These are phyloP conservation scores for Lathyrus tuberosus DNA, from an alignment of 306 rosid species.

Conservation along the genomic window DNA sequence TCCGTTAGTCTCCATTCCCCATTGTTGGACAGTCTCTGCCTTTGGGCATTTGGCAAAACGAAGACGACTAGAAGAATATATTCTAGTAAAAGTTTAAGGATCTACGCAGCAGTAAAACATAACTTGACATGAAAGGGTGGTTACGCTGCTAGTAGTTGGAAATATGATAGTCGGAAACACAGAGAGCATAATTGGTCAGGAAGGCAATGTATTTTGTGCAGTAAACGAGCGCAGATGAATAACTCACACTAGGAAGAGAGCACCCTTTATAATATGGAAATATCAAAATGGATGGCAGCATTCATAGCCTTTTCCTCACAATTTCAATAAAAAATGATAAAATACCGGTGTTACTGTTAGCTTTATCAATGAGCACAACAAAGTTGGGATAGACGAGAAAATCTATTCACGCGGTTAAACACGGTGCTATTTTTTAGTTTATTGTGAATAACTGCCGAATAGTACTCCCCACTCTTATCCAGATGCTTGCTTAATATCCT, in stretches of 20 bases:
- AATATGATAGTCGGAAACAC: slow-evolving; percentile 22
- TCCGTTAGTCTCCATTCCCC: slow-evolving; percentile 34
- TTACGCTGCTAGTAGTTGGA: slow-evolving; percentile 8
- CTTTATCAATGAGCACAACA: slow-evolving; percentile 30
- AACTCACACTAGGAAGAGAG: slow-evolving; percentile 33
- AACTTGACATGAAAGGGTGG: slow-evolving; percentile 23
- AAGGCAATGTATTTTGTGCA: background rate
- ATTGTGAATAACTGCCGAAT: slow-evolving; percentile 5
- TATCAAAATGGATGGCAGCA: slow-evolving; percentile 15
- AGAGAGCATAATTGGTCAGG: slow-evolving; percentile 20
- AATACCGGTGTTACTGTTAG: slow-evolving; percentile 17
- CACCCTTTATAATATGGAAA: slow-evolving; percentile 28
- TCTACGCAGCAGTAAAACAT: slow-evolving; percentile 28
- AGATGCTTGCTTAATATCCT: slow-evolving; percentile 8
- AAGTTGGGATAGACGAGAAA: slow-evolving; percentile 1
- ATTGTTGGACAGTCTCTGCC: slow-evolving; percentile 14
- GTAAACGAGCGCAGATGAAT: slow-evolving; percentile 24
- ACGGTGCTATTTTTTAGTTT: slow-evolving; percentile 14
- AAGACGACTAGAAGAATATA: slow-evolving; percentile 12
- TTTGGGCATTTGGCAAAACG: slow-evolving; percentile 24
- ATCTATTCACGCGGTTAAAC: background rate
- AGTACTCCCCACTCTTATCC: slow-evolving; percentile 29
- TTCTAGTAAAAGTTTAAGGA: slow-evolving; percentile 12
- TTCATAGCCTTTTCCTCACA: background rate
- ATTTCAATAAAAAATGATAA: background rate